These are phyloP conservation scores for Debaryomyces fabryi DNA, from an alignment of 1,139 yeast species.

Conservation along the genomic window DNA sequence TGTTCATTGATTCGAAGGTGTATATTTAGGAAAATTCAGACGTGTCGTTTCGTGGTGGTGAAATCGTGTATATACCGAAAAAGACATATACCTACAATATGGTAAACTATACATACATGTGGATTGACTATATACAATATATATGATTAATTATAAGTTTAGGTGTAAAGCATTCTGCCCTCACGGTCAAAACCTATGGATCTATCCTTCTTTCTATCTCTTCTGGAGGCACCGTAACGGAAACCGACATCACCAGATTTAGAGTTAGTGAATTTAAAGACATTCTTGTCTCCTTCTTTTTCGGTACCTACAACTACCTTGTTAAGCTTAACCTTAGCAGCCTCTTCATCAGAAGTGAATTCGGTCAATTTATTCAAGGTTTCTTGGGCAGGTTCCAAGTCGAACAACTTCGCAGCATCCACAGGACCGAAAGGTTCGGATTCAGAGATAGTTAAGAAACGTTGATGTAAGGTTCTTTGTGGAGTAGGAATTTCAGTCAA, in stretches of 20 bases:
- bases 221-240: slow-evolving; percentile 89
- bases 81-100: neutral
- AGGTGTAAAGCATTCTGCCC: slow-evolving; percentile 59
- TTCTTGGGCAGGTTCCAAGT: slow-evolving; percentile 80
- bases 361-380: slow-evolving; percentile 70
- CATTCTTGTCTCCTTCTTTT: slow-evolving; percentile 59
- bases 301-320: slow-evolving; percentile 52
- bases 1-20: neutral
- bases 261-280: slow-evolving; percentile 74
- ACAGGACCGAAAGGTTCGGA: slow-evolving; percentile 96
- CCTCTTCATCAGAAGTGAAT: slow-evolving; percentile 44
- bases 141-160: slow-evolving; percentile 6
- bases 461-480: slow-evolving; percentile 75
- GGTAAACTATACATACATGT: slow-evolving; percentile 2
- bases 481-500: slow-evolving; percentile 95
- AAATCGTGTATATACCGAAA: neutral
- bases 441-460: slow-evolving; percentile 89
- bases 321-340: slow-evolving; percentile 22
- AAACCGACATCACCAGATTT: slow-evolving; percentile 83
- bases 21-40: slow-evolving; percentile 8
- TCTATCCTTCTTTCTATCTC: slow-evolving; percentile 88
- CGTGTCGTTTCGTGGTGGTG: slow-evolving; percentile 11
- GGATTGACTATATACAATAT: slow-evolving; percentile 16
- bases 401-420: slow-evolving; percentile 89
- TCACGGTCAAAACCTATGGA: slow-evolving; percentile 72